Conservation (phyloP, 148 eudicot species). For the Rhododendron kiyosumense region DNA sequence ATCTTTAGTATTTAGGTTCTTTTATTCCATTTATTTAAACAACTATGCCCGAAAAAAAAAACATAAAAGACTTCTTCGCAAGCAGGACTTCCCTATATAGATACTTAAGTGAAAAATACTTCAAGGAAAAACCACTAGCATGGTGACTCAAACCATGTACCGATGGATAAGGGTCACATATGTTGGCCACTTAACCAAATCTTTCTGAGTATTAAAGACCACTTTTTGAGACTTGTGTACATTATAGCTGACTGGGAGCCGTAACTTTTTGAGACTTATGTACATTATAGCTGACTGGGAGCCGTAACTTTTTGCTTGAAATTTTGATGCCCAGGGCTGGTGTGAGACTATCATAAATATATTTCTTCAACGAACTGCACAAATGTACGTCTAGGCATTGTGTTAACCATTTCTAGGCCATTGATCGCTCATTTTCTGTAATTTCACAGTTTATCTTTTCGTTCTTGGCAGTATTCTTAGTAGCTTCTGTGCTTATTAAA, state of each 20-base stretch:
- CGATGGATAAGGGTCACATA: background rate
- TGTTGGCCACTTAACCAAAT: background rate
- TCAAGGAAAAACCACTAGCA: background rate
- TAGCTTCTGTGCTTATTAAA: background rate
- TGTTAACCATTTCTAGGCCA: background rate
- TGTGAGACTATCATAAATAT: background rate
- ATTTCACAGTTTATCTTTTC: background rate
- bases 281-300: background rate
- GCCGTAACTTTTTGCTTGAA: background rate
- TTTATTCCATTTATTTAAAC: background rate
- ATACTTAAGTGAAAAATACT: background rate
- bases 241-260: no score
- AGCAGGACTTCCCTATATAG: background rate
- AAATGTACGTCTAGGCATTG: background rate
- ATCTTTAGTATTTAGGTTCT: background rate
- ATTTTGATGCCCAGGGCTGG: background rate
- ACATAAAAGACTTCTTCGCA: background rate
- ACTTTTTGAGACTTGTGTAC: no score
- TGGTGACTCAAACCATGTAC: background rate
- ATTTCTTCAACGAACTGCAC: background rate
- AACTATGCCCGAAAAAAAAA: background rate
- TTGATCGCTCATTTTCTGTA: background rate
- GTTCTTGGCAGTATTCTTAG: background rate
- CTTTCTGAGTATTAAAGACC: background rate
- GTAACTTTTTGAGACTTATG: background rate